These are phyloP conservation scores for Irpex sp. DNA, from an alignment of 1,284 basidiomycete genomes.

Conservation along the genomic window DNA sequence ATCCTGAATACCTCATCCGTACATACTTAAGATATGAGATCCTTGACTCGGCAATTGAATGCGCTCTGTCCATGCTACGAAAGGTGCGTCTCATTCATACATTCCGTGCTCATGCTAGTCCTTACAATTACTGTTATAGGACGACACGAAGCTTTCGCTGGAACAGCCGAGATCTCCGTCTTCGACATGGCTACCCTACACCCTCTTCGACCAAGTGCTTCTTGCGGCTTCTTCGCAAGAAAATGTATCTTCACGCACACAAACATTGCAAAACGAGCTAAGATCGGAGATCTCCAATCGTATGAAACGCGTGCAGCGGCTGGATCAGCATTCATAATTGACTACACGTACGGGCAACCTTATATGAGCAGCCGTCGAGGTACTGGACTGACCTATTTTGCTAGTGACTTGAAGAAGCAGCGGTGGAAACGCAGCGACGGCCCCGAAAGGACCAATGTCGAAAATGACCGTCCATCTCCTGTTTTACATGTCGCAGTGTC, in stretches of 20 bases:
- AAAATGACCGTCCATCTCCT: no score
- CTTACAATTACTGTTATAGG: slow-evolving; percentile 33
- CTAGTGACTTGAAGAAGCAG: no score
- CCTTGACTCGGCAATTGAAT: slow-evolving; percentile 74
- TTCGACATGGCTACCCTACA: slow-evolving; percentile 79
- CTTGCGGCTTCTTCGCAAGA: slow-evolving; percentile 58
- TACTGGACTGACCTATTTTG: no score
- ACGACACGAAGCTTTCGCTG: slow-evolving; percentile 54
- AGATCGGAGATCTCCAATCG: slow-evolving; percentile 56
- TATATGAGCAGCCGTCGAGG: background rate
- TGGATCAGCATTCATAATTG: slow-evolving; percentile 29
- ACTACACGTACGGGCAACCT: background rate
- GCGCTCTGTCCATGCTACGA: slow-evolving; percentile 65
- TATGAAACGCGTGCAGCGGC: slow-evolving; percentile 61
- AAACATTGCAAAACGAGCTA: slow-evolving; percentile 42
- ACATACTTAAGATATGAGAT: slow-evolving; percentile 74
- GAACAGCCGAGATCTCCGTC: slow-evolving; percentile 54
- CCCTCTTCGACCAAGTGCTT: slow-evolving; percentile 83
- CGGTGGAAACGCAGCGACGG: no score
- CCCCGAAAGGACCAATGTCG: no score
- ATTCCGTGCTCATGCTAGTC: slow-evolving; percentile 1
- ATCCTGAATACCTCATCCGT: slow-evolving; percentile 78
- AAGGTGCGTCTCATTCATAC: slow-evolving; percentile 46
- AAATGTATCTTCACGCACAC: slow-evolving; percentile 41
- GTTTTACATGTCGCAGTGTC: no score